These are phyloP conservation scores for Quercus parvula DNA, from an alignment of 306 rosid genomes.

Conservation along the genomic window DNA sequence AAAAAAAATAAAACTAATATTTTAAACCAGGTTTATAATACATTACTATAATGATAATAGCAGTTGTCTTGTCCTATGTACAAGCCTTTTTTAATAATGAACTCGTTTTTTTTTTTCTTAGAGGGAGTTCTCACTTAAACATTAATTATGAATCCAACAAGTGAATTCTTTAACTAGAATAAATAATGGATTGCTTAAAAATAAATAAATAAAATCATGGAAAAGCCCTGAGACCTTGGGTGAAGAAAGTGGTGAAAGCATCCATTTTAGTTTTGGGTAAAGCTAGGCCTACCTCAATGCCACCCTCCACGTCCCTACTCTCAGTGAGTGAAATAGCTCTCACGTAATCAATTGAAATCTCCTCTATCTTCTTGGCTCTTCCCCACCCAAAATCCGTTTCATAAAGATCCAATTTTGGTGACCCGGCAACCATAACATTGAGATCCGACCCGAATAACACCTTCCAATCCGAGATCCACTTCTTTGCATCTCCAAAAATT, in stretches of 20 bases:
- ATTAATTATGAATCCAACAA: no score
- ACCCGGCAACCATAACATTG: slow-evolving; percentile 36
- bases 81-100: no score
- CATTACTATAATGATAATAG: no score
- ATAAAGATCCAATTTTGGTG: slow-evolving; percentile 55
- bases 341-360: slow-evolving; percentile 34
- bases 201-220: background rate
- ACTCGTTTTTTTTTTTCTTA: no score
- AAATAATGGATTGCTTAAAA: background rate
- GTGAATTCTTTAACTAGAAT: no score
- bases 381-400: slow-evolving; percentile 55
- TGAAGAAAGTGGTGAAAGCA: slow-evolving; percentile 23
- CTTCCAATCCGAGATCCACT: slow-evolving; percentile 47
- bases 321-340: slow-evolving; percentile 33
- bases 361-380: slow-evolving; percentile 40
- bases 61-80: no score
- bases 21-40: no score
- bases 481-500: slow-evolving; percentile 32
- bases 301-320: slow-evolving; percentile 39
- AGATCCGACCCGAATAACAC: slow-evolving; percentile 30
- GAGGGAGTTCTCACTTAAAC: no score
- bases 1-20: no score
- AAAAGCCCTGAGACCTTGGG: slow-evolving; percentile 20
- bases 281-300: slow-evolving; percentile 48
- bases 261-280: slow-evolving; percentile 37